Evolutionary conservation across 176 grass and related monocot species (phyloP), one percentile per base, ranked within the genome.

Genomic region (Carex parvula): DNA sequence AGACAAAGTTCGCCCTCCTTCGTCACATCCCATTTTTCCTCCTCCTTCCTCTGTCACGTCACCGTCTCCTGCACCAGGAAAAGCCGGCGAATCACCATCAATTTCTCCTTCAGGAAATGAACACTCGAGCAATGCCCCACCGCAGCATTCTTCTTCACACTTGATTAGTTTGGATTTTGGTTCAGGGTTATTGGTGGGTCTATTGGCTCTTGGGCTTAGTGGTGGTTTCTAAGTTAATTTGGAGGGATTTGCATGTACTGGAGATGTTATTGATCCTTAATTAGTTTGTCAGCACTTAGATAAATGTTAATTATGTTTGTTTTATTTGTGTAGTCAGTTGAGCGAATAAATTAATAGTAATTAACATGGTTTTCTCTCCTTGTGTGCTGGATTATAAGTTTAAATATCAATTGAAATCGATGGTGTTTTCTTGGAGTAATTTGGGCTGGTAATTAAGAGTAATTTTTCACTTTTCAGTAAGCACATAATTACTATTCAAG

Each of bases 151-250:
- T 62, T 82, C 80, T 13, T 64, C 80, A n/a, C 17, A 82, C 14
- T 54, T 66, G 29, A 70, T 70, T 4, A 16, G 24, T 76, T 54
- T 54, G 5, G 17, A 82, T 53, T 32, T 52, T 14, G 41, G n/a
- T 24, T 16, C 44, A 64, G 41, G 80, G 6, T 64, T 82, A 16
- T 46, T 82, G 29, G 80, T 82, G 63, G 61, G 80, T 63, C 1
- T 82, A n/a, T 66, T 82, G 60, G 61, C 21, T 64, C 30, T 82
- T 26, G 61, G 61, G 20, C n/a, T 82, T 66, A 52, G 60, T 82
- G n/a, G 16, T 82, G 7, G 16, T 82, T 66, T 82, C 61, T 82
- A 67, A 82, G 41, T 17, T 53, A 22, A 67, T 54, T 67, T 82
- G 16, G 60, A 48, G 20, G 5, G 80, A 30, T 62, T 82, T 62